A percentile compares a stretch with the other conserved stretches of the same genome.
Conservation (phyloP, 2,329 filamentous ascomycete genomes). For the Pezicula neosporulosa region DNA sequence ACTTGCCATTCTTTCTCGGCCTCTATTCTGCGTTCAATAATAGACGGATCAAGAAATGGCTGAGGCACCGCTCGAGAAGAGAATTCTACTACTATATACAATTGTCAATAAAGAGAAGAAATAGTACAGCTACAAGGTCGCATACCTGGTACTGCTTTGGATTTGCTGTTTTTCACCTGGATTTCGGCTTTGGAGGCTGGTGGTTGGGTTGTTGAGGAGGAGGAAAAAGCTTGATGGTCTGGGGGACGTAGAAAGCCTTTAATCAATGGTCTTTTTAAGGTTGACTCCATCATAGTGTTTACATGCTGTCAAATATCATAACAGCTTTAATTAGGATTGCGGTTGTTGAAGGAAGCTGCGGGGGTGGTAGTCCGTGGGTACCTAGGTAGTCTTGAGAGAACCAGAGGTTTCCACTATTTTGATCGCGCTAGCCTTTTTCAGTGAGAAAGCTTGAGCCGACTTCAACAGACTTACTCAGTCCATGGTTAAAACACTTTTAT, state of each 20-base stretch:
- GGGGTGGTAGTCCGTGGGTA: no score
- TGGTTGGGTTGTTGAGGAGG: constrained; percentile 19
- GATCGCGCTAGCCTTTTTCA: no score
- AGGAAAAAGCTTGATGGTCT: background rate
- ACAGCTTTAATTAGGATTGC: no score
- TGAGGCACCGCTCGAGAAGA: constrained; percentile 16
- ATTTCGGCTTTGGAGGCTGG: constrained; percentile 16
- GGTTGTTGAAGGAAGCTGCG: no score
- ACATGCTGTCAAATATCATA: no score
- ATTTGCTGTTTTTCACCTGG: constrained; percentile 5
- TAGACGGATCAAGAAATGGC: constrained; percentile 24
- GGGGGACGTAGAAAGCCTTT: constrained; percentile 16
- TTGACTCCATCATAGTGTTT: no score
- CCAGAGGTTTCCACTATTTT: no score
- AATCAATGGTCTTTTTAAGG: background rate
- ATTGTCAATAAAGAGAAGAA: background rate
- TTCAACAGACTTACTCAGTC: no score
- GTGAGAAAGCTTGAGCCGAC: no score
- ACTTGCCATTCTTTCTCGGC: constrained; percentile 11
- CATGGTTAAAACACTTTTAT: no score
- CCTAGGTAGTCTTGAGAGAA: no score
- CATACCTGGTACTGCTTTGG: constrained; percentile 6
- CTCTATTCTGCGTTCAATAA: constrained; percentile 15
- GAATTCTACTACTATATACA: constrained; percentile 17
- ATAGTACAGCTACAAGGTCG: background rate